Evolutionary conservation across 352 stramenopile genomes (phyloP).

Genomic region (Phytophthora multivora): DNA sequence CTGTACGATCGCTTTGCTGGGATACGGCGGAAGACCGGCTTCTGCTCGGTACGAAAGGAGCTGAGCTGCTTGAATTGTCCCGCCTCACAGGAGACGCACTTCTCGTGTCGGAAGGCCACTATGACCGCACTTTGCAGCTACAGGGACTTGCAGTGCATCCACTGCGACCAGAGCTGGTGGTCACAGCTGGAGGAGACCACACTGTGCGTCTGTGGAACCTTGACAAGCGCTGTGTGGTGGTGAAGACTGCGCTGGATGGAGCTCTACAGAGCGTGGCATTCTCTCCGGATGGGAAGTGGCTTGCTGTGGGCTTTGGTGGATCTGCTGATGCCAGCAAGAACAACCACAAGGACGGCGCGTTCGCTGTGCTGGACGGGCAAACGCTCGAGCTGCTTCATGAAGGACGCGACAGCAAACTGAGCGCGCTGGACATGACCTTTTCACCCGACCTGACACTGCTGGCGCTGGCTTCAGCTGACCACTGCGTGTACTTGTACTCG

Average conservation of each 20-base stretch:
- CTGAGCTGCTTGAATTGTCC: slow-evolving; percentile 72
- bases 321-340: slow-evolving; percentile 15
- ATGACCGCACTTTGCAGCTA: slow-evolving; percentile 45
- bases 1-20: slow-evolving; percentile 69
- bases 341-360: slow-evolving; percentile 51
- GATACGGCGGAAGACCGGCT: slow-evolving; percentile 72
- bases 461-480: slow-evolving; percentile 82
- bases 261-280: slow-evolving; percentile 62
- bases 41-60: slow-evolving; percentile 68
- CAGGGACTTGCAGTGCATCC: slow-evolving; percentile 60
- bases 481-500: slow-evolving; percentile 93
- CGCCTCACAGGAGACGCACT: slow-evolving; percentile 62
- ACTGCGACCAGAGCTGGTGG: slow-evolving; percentile 54
- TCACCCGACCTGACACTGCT: slow-evolving; percentile 87
- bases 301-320: slow-evolving; percentile 69
- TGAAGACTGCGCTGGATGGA: slow-evolving; percentile 64
- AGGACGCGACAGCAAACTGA: slow-evolving; percentile 87
- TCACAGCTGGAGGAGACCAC: slow-evolving; percentile 68
- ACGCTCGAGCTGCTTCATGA: slow-evolving; percentile 88
- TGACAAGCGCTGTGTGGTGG: slow-evolving; percentile 51
- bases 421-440: slow-evolving; percentile 84
- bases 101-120: slow-evolving; percentile 73
- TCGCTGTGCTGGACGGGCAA: slow-evolving; percentile 63
- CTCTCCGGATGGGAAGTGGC: slow-evolving; percentile 68
- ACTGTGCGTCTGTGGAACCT: slow-evolving; percentile 77